Evolutionary conservation across 148 eudicot species (phyloP), one percentile per base, ranked within the genome.

Genomic region (Silene latifolia): DNA sequence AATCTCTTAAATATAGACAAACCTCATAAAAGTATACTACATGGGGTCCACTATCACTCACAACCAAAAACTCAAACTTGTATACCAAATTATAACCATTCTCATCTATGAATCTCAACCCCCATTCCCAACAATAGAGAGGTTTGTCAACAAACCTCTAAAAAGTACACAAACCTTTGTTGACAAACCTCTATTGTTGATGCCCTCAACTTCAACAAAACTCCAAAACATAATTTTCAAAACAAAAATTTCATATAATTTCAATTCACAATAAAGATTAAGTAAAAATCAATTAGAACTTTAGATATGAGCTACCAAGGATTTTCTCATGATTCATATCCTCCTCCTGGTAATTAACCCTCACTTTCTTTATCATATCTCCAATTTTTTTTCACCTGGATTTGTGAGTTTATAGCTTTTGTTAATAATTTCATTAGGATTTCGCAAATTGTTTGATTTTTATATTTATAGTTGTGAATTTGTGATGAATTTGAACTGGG

Each of bases 301-400:
- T 8, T 2, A 42, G 73, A 58, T 14, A 77, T 80, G 82, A 80
- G 79, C 35, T 80, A 79, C 23, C 77, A 74, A 58, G 69, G 63
- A 68, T 25, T 69, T 77, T 74, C 79, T 3, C 74, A 62, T 13
- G 73, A 76, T 47, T 64, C 35, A 24, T 77, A 80, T 71, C 82
- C 75, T 62, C 54, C 14, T 10, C 82, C 74, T 69, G 82, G 82
- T 80, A 75, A 66, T 39, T 8, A n/a, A 47, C 13, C 53, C 25
- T 11, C 13, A 7, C n/a, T 10, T 4, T 74, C 27, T 9, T 44
- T 32, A n/a, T 8, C 19, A 7, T 2, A 2, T n/a, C 8, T 57
- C 4, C 39, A 10, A 56, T 59, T 10, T 19, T 14, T 59, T 61
- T 25, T 25, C 13, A 21, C 14, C 29, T 61, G 65, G 65, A 15